Evolutionary conservation across 1,284 basidiomycete genomes (phyloP), one percentile per base, ranked within the genome.

Genomic region (Puccinia coronata): DNA sequence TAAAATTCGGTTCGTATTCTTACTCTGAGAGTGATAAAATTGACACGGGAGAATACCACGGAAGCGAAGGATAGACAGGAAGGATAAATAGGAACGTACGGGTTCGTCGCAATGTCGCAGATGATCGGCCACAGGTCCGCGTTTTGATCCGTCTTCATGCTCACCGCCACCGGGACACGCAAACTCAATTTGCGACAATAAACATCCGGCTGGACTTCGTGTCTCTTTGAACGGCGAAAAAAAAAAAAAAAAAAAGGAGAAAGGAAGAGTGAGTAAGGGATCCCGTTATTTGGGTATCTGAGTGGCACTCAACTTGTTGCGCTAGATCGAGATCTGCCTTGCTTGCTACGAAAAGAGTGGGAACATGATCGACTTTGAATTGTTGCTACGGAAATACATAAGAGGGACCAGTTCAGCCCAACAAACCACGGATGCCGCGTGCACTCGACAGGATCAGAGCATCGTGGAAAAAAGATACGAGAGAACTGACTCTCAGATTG

Each of bases 291-390:
- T 14, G 4, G 3, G 41, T 14, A 43, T 4, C 31, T 12, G 28
- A 28, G 25, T 55, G 28, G 16, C 34, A 59, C 85, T 89, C 83
- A 81, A 92, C 93, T 89, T 96, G 95, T 84, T 95, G 90, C 23
- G 96, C 96, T 63, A 98, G 91, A 87, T 99, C 96, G 51, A 98
- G 89, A 86, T 99, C 96, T 11, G 95, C 95, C 88, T 99, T 99
- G 47, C 96, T 99, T 18, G 97, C 96, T n/a, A 99, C 95, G 86
- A 98, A 98, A 36, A 98, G 88, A 36, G 93, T 94, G 14, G 96
- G 96, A 86, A 97, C 93, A 86, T 94, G 92, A 86, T 98, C 94
- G 49, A 96, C 88, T 83, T 91, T 94, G 86, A 98, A 97, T 90
- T 96, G 95, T 92, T 98, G 95, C 93, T 96, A 87, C 18, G 39